Percentiles rank a stretch among this genome's conserved stretches.
phyloP scores from a whole-genome alignment of 2,329 filamentous ascomycete species.

The Calonectria honghensis region DNA sequence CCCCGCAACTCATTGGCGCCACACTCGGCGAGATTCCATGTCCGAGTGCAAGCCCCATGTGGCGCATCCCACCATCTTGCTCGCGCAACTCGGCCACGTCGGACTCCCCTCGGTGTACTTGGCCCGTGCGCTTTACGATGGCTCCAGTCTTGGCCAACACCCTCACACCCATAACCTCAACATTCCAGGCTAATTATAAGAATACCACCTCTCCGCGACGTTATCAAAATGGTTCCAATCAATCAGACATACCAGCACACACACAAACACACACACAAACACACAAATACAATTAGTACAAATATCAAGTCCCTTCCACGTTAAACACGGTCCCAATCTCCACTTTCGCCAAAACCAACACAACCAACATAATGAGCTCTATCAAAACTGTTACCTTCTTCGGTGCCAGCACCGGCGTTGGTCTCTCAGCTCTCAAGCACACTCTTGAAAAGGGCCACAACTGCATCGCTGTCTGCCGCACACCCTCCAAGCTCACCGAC shows the following conservation, averaged over 20 bases:
- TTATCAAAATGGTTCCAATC: background rate
- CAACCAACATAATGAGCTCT: background rate
- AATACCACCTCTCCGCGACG: background rate
- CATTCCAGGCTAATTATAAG: background rate
- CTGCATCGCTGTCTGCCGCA: slow-evolving; percentile 71
- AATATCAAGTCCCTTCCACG: background rate
- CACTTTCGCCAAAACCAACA: background rate
- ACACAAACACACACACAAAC: slow-evolving; percentile 5
- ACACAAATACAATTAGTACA: background rate
- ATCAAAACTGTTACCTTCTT: slow-evolving; percentile 16
- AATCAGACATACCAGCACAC: background rate
- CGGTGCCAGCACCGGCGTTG: slow-evolving; percentile 25
- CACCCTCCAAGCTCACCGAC: slow-evolving; percentile 67
- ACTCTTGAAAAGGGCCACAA: slow-evolving; percentile 42
- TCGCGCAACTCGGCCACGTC: slow-evolving; percentile 11
- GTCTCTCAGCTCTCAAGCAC: slow-evolving; percentile 9
- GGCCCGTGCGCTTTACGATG: background rate
- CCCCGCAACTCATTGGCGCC: background rate
- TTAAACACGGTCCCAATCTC: background rate
- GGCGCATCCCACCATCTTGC: background rate
- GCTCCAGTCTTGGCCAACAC: background rate
- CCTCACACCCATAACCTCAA: background rate
- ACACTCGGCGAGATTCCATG: slow-evolving; percentile 18
- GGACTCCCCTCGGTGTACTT: background rate
- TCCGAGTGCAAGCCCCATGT: background rate